Conservation (phyloP, 2,329 filamentous ascomycete species). For the Tetracladium maxilliforme region DNA sequence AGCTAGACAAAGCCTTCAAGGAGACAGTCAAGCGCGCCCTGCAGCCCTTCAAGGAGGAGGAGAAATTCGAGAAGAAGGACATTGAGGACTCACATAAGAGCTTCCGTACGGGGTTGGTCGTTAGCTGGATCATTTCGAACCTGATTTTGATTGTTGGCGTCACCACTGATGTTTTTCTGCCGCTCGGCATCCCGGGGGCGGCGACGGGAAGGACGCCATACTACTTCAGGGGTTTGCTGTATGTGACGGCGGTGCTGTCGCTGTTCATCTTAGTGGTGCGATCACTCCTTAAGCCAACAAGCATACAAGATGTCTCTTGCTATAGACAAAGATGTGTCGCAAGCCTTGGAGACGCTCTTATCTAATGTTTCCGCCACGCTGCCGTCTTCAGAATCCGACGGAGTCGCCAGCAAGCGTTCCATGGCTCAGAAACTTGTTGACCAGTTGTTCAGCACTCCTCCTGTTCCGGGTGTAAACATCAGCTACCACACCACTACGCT, state of each 20-base stretch:
- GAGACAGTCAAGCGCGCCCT: conserved; percentile 1
- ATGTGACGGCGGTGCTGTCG: conserved; percentile 1
- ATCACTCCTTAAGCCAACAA: too few species aligned
- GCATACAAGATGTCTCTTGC: too few species aligned
- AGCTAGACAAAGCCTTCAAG: conserved; percentile 1
- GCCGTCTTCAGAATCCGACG: too few species aligned
- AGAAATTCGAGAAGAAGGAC: conserved; percentile 1
- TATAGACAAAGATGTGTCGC: too few species aligned
- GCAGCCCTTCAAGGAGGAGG: not conserved
- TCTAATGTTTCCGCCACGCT: too few species aligned
- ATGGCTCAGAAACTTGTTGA: too few species aligned
- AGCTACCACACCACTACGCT: too few species aligned
- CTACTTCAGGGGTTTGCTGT: conserved; percentile 1
- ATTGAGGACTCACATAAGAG: conserved; percentile 1
- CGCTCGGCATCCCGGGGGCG: not conserved
- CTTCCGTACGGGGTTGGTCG: conserved; percentile 1
- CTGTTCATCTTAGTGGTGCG: too few species aligned
- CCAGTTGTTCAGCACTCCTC: too few species aligned
- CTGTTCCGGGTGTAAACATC: too few species aligned
- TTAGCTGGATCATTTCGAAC: conserved; percentile 1
- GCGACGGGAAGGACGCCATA: not conserved
- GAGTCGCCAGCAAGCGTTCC: too few species aligned
- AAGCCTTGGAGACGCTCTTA: too few species aligned
- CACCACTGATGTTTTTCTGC: not conserved
- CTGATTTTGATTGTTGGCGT: not conserved